phyloP scores from a whole-genome alignment of 768 basidiomycete species.

The Cytidiella melzeri region DNA sequence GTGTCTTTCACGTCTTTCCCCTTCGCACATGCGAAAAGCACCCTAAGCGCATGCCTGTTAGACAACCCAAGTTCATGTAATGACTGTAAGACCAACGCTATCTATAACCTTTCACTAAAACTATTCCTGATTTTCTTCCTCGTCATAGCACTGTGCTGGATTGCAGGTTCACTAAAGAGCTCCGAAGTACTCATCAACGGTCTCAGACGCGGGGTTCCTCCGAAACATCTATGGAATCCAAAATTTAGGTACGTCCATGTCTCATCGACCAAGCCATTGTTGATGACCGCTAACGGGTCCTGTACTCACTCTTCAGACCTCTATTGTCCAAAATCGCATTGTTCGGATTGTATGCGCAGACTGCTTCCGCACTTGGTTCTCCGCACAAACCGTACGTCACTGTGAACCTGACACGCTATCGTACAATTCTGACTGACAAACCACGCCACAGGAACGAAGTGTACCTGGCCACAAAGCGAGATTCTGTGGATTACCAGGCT shows the following conservation, averaged over 20 bases:
- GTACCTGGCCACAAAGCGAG: slow-evolving; percentile 42
- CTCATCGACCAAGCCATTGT: no score
- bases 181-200: slow-evolving; percentile 75
- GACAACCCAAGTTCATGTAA: slow-evolving; percentile 48
- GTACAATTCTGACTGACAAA: not conserved
- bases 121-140: no score
- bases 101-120: no score
- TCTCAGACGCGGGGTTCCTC: slow-evolving; percentile 67
- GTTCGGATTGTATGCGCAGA: slow-evolving; percentile 38
- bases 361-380: slow-evolving; percentile 13
- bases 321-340: slow-evolving; percentile 47
- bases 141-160: slow-evolving; percentile 76
- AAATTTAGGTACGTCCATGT: slow-evolving; percentile 48
- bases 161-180: slow-evolving; percentile 39
- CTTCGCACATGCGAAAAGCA: slow-evolving; percentile 53
- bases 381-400: slow-evolving; percentile 8
- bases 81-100: slow-evolving; percentile 52
- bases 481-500: slow-evolving; percentile 38
- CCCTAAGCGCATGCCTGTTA: slow-evolving; percentile 16
- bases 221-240: slow-evolving; percentile 57
- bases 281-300: not conserved
- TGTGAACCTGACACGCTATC: not conserved
- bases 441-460: slow-evolving; percentile 9
- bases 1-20: slow-evolving; percentile 53
- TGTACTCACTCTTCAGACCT: slow-evolving; percentile 45